Evolutionary conservation across 2,329 filamentous ascomycete species (phyloP).

Genomic region (Ascochyta lentis): DNA sequence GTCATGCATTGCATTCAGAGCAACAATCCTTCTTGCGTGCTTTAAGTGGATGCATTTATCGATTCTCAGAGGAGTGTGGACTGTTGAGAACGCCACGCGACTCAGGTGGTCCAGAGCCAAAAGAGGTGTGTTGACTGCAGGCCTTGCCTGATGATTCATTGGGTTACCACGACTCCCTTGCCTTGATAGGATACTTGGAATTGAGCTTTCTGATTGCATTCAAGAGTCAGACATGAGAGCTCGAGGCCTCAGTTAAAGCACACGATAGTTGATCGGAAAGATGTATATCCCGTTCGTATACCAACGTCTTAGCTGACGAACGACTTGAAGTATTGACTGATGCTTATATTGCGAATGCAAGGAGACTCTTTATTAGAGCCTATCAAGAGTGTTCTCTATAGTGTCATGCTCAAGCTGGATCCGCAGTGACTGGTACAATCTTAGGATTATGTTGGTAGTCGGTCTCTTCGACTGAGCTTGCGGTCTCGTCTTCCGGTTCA

Average conservation of each 20-base stretch:
- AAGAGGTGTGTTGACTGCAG: neutral
- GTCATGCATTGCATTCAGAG: slow-evolving; percentile 1
- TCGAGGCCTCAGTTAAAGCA: too few relatives aligned
- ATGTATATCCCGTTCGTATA: too few relatives aligned
- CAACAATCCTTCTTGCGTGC: neutral
- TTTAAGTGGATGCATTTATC: neutral
- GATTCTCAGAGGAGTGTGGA: neutral
- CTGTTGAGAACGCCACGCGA: slow-evolving; percentile 2
- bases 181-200: too few relatives aligned
- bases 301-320: too few relatives aligned
- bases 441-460: neutral
- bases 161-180: too few relatives aligned
- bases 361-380: neutral
- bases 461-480: slow-evolving; percentile 12
- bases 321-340: neutral
- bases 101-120: too few relatives aligned
- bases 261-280: too few relatives aligned
- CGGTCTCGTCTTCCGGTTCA: slow-evolving; percentile 13
- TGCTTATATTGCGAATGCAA: too few relatives aligned
- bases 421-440: neutral
- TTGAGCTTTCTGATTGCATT: too few relatives aligned
- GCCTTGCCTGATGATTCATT: neutral
- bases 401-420: neutral
- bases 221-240: too few relatives aligned
- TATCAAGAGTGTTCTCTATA: neutral